Conservation (phyloP, 495 filamentous ascomycete genomes). For the Oidiodendron maius region DNA sequence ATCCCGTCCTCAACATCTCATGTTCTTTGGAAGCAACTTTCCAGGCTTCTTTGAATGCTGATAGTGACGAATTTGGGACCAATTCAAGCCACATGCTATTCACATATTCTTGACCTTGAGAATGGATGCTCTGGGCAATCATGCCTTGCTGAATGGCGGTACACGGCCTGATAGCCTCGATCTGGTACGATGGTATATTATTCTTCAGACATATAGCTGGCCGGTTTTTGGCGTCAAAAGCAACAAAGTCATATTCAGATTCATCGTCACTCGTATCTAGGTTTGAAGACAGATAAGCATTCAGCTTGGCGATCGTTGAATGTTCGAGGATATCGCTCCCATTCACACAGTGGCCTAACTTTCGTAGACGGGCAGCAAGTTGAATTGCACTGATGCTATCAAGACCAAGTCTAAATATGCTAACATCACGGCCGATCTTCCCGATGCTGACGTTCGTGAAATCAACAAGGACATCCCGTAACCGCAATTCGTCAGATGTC, state of each 20-base stretch:
- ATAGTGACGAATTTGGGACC: conserved; percentile 4
- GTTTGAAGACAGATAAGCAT: conserved; percentile 20
- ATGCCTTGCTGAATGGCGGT: conserved; percentile 60
- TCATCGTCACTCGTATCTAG: neutral
- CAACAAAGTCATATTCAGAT: conserved; percentile 21
- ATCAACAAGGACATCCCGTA: conserved; percentile 51
- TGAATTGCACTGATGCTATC: conserved; percentile 87
- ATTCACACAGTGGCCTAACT: conserved; percentile 45
- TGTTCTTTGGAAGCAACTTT: conserved; percentile 3
- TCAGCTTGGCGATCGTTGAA: conserved; percentile 44
- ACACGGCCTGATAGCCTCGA: conserved; percentile 53
- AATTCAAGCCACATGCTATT: conserved; percentile 51
- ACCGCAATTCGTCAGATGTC: conserved; percentile 39
- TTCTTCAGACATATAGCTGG: conserved; percentile 23
- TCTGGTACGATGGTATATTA: conserved; percentile 3
- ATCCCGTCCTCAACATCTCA: conserved; percentile 21
- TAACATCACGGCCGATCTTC: conserved; percentile 52
- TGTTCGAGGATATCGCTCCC: conserved; percentile 66
- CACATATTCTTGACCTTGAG: conserved; percentile 52
- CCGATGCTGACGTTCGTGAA: conserved; percentile 45
- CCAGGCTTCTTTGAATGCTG: conserved; percentile 16
- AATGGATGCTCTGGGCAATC: conserved; percentile 53
- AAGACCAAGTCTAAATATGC: conserved; percentile 78
- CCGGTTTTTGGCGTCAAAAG: conserved; percentile 38
- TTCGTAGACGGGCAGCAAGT: conserved; percentile 57